Base-by-base conservation (phyloP, 1,284 basidiomycete species). In the Tilletia setariae region DNA sequence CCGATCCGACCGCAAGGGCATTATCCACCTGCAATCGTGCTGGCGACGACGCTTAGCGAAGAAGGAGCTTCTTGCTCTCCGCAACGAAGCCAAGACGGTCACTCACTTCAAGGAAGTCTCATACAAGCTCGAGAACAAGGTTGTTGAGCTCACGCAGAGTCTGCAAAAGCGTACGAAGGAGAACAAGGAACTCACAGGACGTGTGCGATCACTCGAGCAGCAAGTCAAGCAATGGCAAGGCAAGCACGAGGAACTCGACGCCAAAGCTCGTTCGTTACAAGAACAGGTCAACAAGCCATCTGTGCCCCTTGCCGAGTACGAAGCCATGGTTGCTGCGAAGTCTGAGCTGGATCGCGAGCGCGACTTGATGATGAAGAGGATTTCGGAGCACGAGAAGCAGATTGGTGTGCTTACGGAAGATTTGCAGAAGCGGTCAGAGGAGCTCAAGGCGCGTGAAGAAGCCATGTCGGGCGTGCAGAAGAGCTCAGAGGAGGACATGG, bases 71-170 rank as follows among this genome's bases (percentile, higher is more conserved):
- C 90, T 90, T 74, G 86, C 85, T 6, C 88, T 98, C 71, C 90
- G 89, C 79, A 88, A 90, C 30, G 96, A 98, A 83, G 96, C 96
- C 28, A 92, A 94, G 67, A 98, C 95, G 0, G 95, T 95, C 40
- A 91, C 91, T 75, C 97, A 96, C 83, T 96, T 96, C 88, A 97
- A 98, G 85, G 96, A 98, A 85, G 97, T 97, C 74, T 98, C 96
- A 0, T 98, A 98, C 83, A 90, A 89, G 77, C 87, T 99, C 70
- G 96, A 99, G 86, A 98, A 98, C 87, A 99, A 98, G 85, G 96
- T 98, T 63, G 93, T 99, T 70, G 95, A 98, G 83, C 90, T 99
- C 76, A 98, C 96, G 0, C 96, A 98, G 83, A 89, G 86, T n/a
- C 87, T 98, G 19, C 96, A 98, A 84, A 90, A 88, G 81, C 89